Conservation (phyloP, 768 basidiomycete genomes). For the Suillus ampliporus region DNA sequence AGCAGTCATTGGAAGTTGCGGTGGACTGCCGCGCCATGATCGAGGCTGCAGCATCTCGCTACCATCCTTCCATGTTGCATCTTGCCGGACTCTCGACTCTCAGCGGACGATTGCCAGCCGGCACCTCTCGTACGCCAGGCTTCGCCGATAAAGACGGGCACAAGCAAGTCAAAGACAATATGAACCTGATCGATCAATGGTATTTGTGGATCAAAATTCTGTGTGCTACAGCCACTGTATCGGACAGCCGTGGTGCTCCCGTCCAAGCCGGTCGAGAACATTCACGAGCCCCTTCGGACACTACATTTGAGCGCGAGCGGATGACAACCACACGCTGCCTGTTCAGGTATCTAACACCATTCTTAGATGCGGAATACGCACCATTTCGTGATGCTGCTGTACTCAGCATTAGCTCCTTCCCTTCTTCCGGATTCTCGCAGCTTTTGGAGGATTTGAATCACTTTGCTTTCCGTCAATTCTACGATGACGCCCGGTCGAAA, state of each 20-base stretch:
- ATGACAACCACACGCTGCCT: constrained; percentile 82
- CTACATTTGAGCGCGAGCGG: constrained; percentile 80
- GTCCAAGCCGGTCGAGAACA: constrained; percentile 67
- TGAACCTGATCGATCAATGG: constrained; percentile 74
- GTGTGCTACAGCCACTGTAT: constrained; percentile 78
- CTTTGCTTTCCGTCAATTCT: constrained; percentile 81
- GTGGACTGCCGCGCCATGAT: constrained; percentile 65
- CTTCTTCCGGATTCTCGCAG: constrained; percentile 74
- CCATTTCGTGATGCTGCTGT: constrained; percentile 87
- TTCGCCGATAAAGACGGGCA: constrained; percentile 56
- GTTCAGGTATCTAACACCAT: constrained; percentile 85
- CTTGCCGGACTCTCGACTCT: constrained; percentile 75
- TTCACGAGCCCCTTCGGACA: constrained; percentile 70
- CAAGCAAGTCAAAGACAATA: constrained; percentile 61
- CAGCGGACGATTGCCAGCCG: constrained; percentile 39
- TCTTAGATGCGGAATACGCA: constrained; percentile 85
- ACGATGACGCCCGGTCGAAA: constrained; percentile 67
- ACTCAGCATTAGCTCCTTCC: constrained; percentile 87
- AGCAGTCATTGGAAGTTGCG: constrained; percentile 51
- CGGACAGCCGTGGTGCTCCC: constrained; percentile 63
- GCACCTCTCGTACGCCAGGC: constrained; percentile 44
- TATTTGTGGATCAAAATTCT: constrained; percentile 82
- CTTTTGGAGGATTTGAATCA: constrained; percentile 84
- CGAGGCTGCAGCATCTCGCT: constrained; percentile 70
- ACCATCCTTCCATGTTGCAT: constrained; percentile 72